Conservation (phyloP, 176 grass and related monocot species). For the Bromus sterilis region DNA sequence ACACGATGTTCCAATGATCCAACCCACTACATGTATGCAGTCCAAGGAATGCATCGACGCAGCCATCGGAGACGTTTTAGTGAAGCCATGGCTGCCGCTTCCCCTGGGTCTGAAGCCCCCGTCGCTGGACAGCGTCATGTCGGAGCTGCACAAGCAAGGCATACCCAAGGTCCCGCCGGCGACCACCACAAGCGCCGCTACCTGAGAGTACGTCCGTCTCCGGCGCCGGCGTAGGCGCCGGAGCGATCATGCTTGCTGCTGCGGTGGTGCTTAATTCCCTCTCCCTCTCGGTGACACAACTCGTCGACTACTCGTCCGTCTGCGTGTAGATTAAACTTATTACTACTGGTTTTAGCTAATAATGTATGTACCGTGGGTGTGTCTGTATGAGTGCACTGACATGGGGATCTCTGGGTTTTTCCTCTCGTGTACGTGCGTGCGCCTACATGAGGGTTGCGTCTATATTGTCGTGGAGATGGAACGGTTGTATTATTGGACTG, state of each 20-base stretch:
- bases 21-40: constrained; percentile 10
- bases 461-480: constrained; percentile 19
- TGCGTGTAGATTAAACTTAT: constrained; percentile 6
- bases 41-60: constrained; percentile 77
- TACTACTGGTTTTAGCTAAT: background rate
- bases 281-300: background rate
- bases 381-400: background rate
- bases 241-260: background rate
- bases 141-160: constrained; percentile 79
- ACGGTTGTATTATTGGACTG: constrained; percentile 9
- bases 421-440: constrained; percentile 7
- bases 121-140: constrained; percentile 62
- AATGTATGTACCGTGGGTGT: background rate
- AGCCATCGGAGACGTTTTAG: constrained; percentile 98
- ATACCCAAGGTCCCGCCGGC: constrained; percentile 56
- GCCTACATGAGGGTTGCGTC: background rate
- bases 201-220: background rate
- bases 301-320: constrained; percentile 44
- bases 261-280: background rate
- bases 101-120: constrained; percentile 89
- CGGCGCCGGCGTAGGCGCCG: background rate
- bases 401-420: constrained; percentile 4
- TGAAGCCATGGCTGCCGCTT: constrained; percentile 86
- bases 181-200: background rate
- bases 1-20: too few species aligned